Base-by-base conservation (phyloP, 75 land plant species). In the Picea sitchensis region DNA sequence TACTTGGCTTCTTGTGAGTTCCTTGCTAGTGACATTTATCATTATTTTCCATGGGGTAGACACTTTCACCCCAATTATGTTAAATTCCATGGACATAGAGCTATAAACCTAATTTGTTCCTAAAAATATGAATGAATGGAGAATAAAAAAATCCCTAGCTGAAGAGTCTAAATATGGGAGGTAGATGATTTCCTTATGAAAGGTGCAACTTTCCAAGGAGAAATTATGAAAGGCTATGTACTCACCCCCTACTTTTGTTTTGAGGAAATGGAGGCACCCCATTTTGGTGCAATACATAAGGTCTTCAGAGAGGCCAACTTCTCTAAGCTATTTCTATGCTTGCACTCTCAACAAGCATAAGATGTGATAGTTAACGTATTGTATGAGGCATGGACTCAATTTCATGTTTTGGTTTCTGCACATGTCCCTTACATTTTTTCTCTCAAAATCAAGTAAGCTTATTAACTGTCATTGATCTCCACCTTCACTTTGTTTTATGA, bases 251-350 rank as follows among this genome's bases (percentile, higher is more conserved):
- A 87, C 26, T 26, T 26, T 26, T 73, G 78, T 15, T 60, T 83
- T 2, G 88, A 87, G 81, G 83, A 87, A 30, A 13, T 31, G 76
- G 87, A 87, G 2, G 88, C 87, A 34, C 83, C 88, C 9, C 87
- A 83, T 14, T 87, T 87, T 34, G 88, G 83, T 8, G 88, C 88
- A 7, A 86, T 87, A 6, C 87, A 87, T 76, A 87, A 87, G 79
- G 71, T 87, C 15, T 84, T 87, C 71, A 87, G 88, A 7, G 88
- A 83, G 56, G 84, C 83, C 80, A 87, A 87, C 71, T 87, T 87
- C 34, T 76, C 80, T 61, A 87, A 87, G 83, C 87, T 87, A 62
- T 61, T 87, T 75, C 81, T 34, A 4, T 78, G 73, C 65, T 79
- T 87, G 57, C 83, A 81, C n/a, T 14, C 59, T 30, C 69, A 79